Base-by-base conservation (phyloP, 306 rosid species). In the Gleditsia sinensis region DNA sequence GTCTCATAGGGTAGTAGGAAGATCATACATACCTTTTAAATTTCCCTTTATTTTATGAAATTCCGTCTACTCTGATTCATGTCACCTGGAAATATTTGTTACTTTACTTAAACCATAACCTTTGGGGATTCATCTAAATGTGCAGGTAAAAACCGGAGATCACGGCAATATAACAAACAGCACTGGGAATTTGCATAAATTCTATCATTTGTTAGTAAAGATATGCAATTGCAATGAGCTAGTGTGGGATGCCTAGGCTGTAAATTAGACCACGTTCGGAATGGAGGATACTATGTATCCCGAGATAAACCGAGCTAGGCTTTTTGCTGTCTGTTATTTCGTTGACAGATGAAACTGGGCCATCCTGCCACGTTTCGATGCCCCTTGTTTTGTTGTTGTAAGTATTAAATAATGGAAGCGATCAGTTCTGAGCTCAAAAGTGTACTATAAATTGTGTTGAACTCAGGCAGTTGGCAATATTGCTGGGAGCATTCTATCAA, bases 141-240 rank as follows among this genome's bases (percentile, higher is more conserved):
- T 78, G 78, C 86, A 78, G 83, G 67, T 46, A 45, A 62, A 32
- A 51, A 58, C 54, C 72, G 43, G 51, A 32, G 7, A 72, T 19
- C 36, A 30, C 72, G 67, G 39, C 57, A 60, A 13, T 43, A 64
- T 56, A 37, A 16, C 75, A 71, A 55, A 72, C 0, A 54, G 2
- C 36, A 50, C 46, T 68, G 30, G 49, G 24, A 57, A 56, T 50
- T 77, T 62, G 49, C 66, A 33, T 51, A 19, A 72, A 40, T 40
- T 64, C 24, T 14, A 67, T 60, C 7, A n/a, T 32, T 27, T 14
- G 34, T 30, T 57, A 57, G 64, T 42, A 42, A 42, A 57, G 64
- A 30, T 57, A 7, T 24, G 33, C 13, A 56, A n/a, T n/a, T 32
- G 24, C 24, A n/a, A 7, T 56, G 37, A 8, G 24, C 23, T 30